These are phyloP conservation scores for Hirsutella thompsonii DNA, from an alignment of 2,329 filamentous ascomycete species.

Conservation along the genomic window DNA sequence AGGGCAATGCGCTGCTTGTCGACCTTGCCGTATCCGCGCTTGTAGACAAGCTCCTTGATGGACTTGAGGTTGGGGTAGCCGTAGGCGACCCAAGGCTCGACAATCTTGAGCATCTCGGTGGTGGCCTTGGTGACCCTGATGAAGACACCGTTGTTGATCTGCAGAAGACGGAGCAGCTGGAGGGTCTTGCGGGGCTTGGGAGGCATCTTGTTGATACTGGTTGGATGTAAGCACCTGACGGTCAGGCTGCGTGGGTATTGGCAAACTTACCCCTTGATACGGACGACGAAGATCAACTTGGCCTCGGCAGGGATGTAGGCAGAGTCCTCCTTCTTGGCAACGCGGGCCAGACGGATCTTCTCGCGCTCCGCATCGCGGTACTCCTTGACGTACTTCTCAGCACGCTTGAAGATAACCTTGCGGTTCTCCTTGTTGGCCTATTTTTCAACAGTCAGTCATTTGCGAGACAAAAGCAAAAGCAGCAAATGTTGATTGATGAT, in stretches of 20 bases:
- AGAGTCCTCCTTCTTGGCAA: conserved; percentile 82
- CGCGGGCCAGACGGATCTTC: conserved; percentile 85
- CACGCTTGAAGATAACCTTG: conserved; percentile 97
- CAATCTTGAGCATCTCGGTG: conserved; percentile 90
- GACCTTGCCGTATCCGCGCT: conserved; percentile 98
- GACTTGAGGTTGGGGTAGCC: conserved; percentile 99
- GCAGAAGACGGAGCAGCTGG: conserved; percentile 96
- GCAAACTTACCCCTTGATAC: conserved; percentile 78
- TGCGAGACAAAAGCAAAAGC: conserved; percentile 4
- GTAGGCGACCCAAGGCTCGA: conserved; percentile 98
- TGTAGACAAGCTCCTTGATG: conserved; percentile 98
- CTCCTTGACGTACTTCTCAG: conserved; percentile 99
- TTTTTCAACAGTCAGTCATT: conserved; percentile 22
- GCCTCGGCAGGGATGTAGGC: conserved; percentile 92
- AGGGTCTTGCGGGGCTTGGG: conserved; percentile 99
- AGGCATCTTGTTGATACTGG: conserved; percentile 99
- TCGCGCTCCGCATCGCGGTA: conserved; percentile 97
- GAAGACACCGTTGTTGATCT: conserved; percentile 99
- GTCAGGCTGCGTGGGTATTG: too few species aligned
- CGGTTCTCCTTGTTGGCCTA: conserved; percentile 99
- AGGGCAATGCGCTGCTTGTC: conserved; percentile 95
- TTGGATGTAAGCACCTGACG: conserved; percentile 3
- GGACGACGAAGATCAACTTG: conserved; percentile 94
- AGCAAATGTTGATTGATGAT: conserved; percentile 12
- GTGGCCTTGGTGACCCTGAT: conserved; percentile 96